Conservation (phyloP, 257 asterid species). For the Eucommia ulmoides region DNA sequence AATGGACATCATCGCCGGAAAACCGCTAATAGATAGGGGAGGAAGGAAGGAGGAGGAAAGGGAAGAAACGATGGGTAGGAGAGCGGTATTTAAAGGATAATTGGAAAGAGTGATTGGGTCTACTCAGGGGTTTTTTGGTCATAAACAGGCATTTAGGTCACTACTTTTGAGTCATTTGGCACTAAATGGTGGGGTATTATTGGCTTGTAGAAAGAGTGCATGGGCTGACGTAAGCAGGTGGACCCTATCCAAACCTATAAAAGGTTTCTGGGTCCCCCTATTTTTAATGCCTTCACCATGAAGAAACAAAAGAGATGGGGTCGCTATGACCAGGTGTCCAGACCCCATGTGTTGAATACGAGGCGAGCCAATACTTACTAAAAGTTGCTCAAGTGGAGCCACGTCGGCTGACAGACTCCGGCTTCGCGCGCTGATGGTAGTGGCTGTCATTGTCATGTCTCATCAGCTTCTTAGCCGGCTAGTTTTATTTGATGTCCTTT, state of each 20-base stretch:
- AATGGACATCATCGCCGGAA: constrained; percentile 50
- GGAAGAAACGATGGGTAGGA: constrained; percentile 38
- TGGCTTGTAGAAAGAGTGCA: constrained; percentile 23
- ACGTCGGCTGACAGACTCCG: too few species aligned
- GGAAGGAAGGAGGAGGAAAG: constrained; percentile 29
- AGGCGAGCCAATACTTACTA: too few species aligned
- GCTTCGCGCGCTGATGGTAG: too few species aligned
- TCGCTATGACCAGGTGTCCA: too few species aligned
- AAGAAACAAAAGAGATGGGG: constrained; percentile 63
- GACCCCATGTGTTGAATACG: too few species aligned
- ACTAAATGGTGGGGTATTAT: constrained; percentile 27
- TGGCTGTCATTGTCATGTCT: too few species aligned
- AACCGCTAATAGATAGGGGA: constrained; percentile 10
- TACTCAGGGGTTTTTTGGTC: constrained; percentile 34
- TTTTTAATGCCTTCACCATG: constrained; percentile 35
- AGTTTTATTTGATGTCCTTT: too few species aligned
- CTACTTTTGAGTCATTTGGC: constrained; percentile 65
- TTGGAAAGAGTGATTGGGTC: constrained; percentile 14
- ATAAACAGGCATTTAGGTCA: not conserved
- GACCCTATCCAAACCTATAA: too few species aligned
- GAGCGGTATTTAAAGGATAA: constrained; percentile 45
- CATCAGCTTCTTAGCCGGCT: too few species aligned
- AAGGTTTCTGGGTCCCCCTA: constrained; percentile 25
- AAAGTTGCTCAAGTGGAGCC: too few species aligned
- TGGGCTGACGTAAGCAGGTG: constrained; percentile 7